These are phyloP conservation scores for Ceratobasidium sp. DNA, from an alignment of 1,284 basidiomycete genomes.

Conservation along the genomic window DNA sequence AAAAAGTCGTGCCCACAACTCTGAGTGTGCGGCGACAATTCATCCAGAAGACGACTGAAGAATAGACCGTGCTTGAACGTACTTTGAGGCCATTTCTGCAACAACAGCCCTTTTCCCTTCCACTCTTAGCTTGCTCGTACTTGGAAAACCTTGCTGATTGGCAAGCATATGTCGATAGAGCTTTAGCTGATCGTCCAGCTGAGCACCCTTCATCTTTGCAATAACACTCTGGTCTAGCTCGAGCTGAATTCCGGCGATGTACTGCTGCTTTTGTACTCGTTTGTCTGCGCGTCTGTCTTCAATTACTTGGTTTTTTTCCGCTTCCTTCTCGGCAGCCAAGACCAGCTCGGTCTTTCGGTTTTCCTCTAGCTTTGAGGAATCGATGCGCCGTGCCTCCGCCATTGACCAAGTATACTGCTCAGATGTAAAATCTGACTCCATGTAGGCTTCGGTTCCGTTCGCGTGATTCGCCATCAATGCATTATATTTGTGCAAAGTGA, in stretches of 20 bases:
- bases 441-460: slow-evolving; percentile 26
- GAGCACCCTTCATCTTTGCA: slow-evolving; percentile 13
- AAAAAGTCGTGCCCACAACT: no score
- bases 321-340: not conserved
- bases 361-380: slow-evolving; percentile 18
- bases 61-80: no score
- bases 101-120: not conserved
- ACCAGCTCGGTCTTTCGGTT: not conserved
- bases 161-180: not conserved
- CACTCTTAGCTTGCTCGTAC: slow-evolving; percentile 1
- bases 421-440: slow-evolving; percentile 24
- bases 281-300: not conserved
- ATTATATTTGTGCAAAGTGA: slow-evolving; percentile 23
- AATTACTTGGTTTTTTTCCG: slow-evolving; percentile 1
- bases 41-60: no score
- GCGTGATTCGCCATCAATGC: slow-evolving; percentile 24
- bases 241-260: slow-evolving; percentile 14
- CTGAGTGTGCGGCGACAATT: no score
- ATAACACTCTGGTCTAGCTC: not conserved
- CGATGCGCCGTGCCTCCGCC: slow-evolving; percentile 18
- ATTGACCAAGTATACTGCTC: slow-evolving; percentile 22
- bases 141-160: slow-evolving; percentile 3
- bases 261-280: slow-evolving; percentile 1
- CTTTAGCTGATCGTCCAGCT: slow-evolving; percentile 32
- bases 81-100: not conserved